Base-by-base conservation (phyloP, 2,329 filamentous ascomycete genomes). In the Zymoseptoria ardabiliae region DNA sequence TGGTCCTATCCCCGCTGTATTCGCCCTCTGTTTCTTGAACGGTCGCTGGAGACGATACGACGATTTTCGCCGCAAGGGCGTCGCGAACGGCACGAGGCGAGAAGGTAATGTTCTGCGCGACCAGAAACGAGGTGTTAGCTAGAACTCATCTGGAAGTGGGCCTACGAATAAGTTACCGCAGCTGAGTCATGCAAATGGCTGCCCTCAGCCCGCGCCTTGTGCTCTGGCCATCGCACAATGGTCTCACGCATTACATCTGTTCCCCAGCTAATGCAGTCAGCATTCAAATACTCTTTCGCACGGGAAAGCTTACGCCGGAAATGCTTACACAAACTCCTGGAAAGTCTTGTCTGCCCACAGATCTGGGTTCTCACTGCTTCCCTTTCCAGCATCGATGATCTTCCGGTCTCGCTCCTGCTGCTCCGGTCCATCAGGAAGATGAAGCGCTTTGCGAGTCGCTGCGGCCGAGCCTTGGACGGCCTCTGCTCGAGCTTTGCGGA, bases 401-500 rank as follows among this genome's bases (percentile, higher is more conserved):
- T 63, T 63, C 13, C 20, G 17, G 45, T 64, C 64, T n/a, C 64
- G 51, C 22, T 59, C 58, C 30, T 55, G 50, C 48, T 66, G 62
- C 25, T 61, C 56, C 4, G 45, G 54, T n/a, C 62, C 62, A 50
- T 65, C 63, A 23, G 61, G 57, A 2, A 62, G 22, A 57, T 64
- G 75, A 53, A 77, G 66, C 8, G 70, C 72, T 35, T 70, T 65
- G 8, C 72, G 71, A 21, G 75, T 76, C n/a, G 68, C 62, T 2
- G 70, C 68, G 1, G 73, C 73, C 1, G 71, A 74, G 21, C 71
- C 69, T 58, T 76, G 73, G 0, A 76, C 73, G 0, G 68, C 70
- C 50, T 76, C 74, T 10, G 73, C 74, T 45, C 75, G 73, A 21
- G 68, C 66, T 54, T 77, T 76, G 21, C 75, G 70, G 8, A 74